phyloP scores from a whole-genome alignment of 257 asterid species.

The Cinchona pubescens region DNA sequence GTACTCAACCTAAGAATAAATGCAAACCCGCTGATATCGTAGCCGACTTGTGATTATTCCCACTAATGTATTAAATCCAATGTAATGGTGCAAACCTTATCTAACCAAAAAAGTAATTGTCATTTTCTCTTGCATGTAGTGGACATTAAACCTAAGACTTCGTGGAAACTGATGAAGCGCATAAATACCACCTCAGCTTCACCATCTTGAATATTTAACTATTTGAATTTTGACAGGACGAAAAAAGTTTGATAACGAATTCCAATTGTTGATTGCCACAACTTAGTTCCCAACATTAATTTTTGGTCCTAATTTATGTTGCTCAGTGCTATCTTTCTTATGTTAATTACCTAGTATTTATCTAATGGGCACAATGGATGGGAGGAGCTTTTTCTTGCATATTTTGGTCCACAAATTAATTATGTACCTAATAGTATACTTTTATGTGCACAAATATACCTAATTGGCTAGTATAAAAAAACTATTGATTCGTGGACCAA shows the following conservation, averaged over 20 bases:
- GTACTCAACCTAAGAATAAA: no score
- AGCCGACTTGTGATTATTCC: background rate
- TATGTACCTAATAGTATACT: no score
- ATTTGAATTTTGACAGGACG: slow-evolving; percentile 5
- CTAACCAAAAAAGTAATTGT: background rate
- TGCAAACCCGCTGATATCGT: background rate
- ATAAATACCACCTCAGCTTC: background rate
- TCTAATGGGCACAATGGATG: background rate
- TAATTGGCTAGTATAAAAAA: background rate
- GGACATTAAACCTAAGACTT: background rate
- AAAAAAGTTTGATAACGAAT: background rate
- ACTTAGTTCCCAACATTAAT: background rate
- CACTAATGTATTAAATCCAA: background rate
- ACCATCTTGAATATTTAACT: background rate
- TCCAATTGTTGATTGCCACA: background rate
- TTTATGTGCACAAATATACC: background rate
- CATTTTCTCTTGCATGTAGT: background rate
- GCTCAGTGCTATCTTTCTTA: background rate
- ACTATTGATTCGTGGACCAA: no score
- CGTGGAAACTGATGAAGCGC: background rate
- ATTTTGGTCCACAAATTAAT: no score
- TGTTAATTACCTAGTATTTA: no score
- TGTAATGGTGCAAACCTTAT: background rate
- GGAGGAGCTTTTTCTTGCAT: no score
- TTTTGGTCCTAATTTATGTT: background rate